Evolutionary conservation across 1,139 yeast genomes (phyloP).

Genomic region (Tardiomyces digboiensis): DNA sequence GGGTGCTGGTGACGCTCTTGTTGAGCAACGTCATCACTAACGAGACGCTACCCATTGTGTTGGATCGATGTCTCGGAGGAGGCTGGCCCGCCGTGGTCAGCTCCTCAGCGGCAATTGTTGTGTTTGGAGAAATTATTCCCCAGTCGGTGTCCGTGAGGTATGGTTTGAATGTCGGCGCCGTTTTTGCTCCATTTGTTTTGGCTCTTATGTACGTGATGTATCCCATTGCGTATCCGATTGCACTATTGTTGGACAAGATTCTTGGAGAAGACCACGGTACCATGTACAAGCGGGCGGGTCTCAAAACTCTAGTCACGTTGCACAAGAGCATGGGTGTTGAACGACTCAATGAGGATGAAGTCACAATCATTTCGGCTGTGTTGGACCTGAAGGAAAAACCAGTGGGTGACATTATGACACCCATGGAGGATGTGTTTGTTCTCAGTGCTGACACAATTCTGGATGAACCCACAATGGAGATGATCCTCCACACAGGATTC

Average conservation of each 20-base stretch:
- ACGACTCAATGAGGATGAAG: conserved; percentile 88
- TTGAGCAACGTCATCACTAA: conserved; percentile 82
- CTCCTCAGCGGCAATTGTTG: conserved; percentile 85
- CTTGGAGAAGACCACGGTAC: conserved; percentile 97
- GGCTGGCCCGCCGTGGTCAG: conserved; percentile 97
- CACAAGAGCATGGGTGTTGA: conserved; percentile 96
- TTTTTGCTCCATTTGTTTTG: conserved; percentile 82
- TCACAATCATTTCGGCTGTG: conserved; percentile 90
- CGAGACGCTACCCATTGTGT: conserved; percentile 89
- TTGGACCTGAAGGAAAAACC: conserved; percentile 88
- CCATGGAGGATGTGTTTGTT: conserved; percentile 83
- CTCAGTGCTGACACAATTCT: conserved; percentile 77
- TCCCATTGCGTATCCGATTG: conserved; percentile 90
- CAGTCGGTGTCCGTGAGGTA: conserved; percentile 89
- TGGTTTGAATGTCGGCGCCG: conserved; percentile 86
- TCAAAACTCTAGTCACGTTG: conserved; percentile 85
- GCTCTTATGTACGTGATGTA: conserved; percentile 81
- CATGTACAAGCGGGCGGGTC: conserved; percentile 83
- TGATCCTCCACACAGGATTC: conserved; percentile 89
- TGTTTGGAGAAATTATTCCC: conserved; percentile 95
- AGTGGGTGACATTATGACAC: conserved; percentile 87
- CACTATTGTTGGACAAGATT: conserved; percentile 66
- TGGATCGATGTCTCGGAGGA: conserved; percentile 90
- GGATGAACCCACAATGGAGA: conserved; percentile 80
- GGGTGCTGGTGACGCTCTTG: conserved; percentile 91